Conservation (phyloP, 257 asterid species). For the Plantago ovata region DNA sequence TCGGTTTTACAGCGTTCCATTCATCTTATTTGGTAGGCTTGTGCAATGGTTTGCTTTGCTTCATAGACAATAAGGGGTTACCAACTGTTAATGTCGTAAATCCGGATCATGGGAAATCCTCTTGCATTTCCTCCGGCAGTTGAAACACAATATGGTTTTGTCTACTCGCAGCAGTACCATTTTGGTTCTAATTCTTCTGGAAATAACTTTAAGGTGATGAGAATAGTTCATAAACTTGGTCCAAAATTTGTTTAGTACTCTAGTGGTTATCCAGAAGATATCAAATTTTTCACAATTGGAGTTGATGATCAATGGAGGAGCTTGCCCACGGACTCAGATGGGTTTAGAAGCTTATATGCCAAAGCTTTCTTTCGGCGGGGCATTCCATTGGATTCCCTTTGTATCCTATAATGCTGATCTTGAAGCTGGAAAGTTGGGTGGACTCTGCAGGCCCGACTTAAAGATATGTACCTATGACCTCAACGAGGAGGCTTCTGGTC, state of each 20-base stretch:
- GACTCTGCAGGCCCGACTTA: too few relatives aligned
- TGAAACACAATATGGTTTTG: background rate
- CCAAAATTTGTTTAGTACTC: too few relatives aligned
- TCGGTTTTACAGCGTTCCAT: background rate
- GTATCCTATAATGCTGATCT: background rate
- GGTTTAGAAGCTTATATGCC: background rate
- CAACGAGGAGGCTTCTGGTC: constrained; percentile 4
- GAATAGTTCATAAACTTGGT: background rate
- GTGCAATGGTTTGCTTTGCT: constrained; percentile 6
- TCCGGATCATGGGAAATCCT: constrained; percentile 12
- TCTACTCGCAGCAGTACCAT: background rate
- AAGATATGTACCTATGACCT: constrained; percentile 11
- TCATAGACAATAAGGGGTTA: background rate
- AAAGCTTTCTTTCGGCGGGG: background rate
- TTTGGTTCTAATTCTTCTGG: background rate
- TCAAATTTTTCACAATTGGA: constrained; percentile 16
- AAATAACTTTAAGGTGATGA: constrained; percentile 12
- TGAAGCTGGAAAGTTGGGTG: background rate
- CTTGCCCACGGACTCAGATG: background rate
- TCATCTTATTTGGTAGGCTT: background rate
- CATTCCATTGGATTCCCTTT: constrained; percentile 13
- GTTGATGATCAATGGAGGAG: constrained; percentile 16
- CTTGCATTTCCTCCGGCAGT: constrained; percentile 5
- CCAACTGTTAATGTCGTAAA: background rate
- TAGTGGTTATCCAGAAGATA: background rate